Evolutionary conservation across 2,329 filamentous ascomycete genomes (phyloP), one percentile per base, ranked within the genome.

Genomic region (Nigrograna mackinnonii): DNA sequence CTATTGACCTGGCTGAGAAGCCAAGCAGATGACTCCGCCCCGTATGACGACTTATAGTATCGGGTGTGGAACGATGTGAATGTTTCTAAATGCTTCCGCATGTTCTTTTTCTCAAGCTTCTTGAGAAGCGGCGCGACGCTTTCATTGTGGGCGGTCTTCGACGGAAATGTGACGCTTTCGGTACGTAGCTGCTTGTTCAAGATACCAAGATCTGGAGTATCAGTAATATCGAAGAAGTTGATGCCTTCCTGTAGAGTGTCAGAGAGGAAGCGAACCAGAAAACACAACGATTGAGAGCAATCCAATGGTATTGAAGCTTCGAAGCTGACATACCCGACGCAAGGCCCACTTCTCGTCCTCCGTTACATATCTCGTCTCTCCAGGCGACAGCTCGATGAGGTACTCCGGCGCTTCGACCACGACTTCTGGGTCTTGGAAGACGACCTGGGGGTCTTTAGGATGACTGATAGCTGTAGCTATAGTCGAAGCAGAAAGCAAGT

Each of bases 271-370:
- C 11, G 11, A 11, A 14, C 13, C 9, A 33, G 31, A 33, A 13
- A n/a, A n/a, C n/a, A n/a, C n/a, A n/a, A n/a, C n/a, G n/a, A n/a
- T 35, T n/a, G n/a, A 32, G 31, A 16, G 32, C 37, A 35, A 32
- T 3, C 16, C 20, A n/a, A n/a, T n/a, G n/a, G n/a, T n/a, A n/a
- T n/a, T n/a, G n/a, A n/a, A n/a, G 26, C 6, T 30, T 26, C 33
- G 16, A 3, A 13, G 21, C 17, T 24, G 12, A 72, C 82, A 44
- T 79, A 95, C 91, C 55, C 90, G 79, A 62, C 87, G 85, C 51
- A 97, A 74, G 68, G 86, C 84, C 91, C 92, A 96, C 72, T 97
- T 99, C 74, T 96, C 85, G 24, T 96, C 89, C 60, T 97, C 92
- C 0, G 89, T 95, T 22, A 96, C 86, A 87, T 89, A 94, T 77